Base-by-base conservation (phyloP, 164 flowering plant species). In the Berberis vulgaris region DNA sequence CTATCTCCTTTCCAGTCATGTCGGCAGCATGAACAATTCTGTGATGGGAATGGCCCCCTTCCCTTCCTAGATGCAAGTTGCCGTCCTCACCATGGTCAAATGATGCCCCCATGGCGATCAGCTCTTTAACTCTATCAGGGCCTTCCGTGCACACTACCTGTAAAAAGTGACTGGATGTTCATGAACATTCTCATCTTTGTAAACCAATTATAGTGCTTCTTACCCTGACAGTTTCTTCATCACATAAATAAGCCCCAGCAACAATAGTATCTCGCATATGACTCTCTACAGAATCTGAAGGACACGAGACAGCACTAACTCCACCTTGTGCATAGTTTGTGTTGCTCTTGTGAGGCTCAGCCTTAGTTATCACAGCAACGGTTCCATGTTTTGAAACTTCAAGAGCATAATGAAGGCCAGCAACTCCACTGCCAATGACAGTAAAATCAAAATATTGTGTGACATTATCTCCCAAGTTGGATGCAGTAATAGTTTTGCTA, bases 321-420 rank as follows among this genome's bases (percentile, higher is more conserved):
- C 98, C 98, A 67, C 97, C 98, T 73, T 91, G 98, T 55, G 98
- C 98, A 78, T 94, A 94, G 73, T 94, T 94, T 72, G 98, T 94
- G 82, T 87, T 91, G 80, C 98, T 82, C 74, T 88, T 96, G 61
- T 94, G 95, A 67, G 96, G 88, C 74, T 91, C 97, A 6, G 95
- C 96, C 76, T 93, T 93, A 26, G 98, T 93, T 54, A 91, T 86
- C 65, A 94, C 93, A 6, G 98, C 98, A 67, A 91, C 98, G 68
- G 95, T 80, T 64, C 98, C 98, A 70, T 86, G 80, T 71, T 82
- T 91, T 62, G 98, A 88, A 76, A 91, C 98, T 72, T 91, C 96
- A 64, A 91, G 92, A 66, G 98, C 96, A 73, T 89, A 91, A 2
- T 92, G 81, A 56, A 93, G 96, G 47, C 98, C 98, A 66, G 98